Percentiles rank a stretch among this genome's conserved stretches.
These are phyloP conservation scores for Balakata baccata DNA, from an alignment of 345 rosid species.

Conservation along the genomic window DNA sequence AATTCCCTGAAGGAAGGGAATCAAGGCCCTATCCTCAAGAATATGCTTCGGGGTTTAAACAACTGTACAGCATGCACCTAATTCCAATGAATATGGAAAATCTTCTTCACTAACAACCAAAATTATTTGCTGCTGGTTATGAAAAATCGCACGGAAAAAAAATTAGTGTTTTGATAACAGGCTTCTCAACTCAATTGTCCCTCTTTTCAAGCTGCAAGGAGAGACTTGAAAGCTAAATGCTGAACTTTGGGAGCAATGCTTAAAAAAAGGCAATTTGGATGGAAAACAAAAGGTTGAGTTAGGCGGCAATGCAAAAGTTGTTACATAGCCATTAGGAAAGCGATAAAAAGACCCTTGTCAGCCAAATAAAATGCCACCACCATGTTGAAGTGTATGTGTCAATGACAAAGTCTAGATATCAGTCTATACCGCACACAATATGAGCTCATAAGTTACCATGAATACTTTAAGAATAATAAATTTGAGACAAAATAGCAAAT, in stretches of 20 bases:
- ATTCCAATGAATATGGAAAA: constrained; percentile 2
- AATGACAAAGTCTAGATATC: neutral
- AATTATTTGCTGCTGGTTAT: neutral
- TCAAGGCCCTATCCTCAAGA: neutral
- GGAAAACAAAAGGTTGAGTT: neutral
- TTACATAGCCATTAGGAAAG: neutral
- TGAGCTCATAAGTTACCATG: neutral
- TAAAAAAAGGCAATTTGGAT: neutral
- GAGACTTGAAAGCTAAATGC: too few relatives aligned
- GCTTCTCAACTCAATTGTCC: too few relatives aligned
- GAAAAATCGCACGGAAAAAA: neutral
- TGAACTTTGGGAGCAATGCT: neutral
- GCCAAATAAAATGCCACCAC: neutral
- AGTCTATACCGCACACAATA: too few relatives aligned
- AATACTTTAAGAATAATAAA: neutral
- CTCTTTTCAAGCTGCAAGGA: too few relatives aligned
- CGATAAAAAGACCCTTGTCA: neutral
- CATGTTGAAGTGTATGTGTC: neutral
- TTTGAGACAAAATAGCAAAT: neutral
- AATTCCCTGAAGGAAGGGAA: neutral
- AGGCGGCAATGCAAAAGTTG: neutral
- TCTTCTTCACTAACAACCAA: neutral
- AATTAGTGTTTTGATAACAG: too few relatives aligned
- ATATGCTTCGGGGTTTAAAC: neutral
- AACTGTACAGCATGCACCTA: neutral